Conservation (phyloP, 2,329 filamentous ascomycete genomes). For the Hymenoscyphus linearis region DNA sequence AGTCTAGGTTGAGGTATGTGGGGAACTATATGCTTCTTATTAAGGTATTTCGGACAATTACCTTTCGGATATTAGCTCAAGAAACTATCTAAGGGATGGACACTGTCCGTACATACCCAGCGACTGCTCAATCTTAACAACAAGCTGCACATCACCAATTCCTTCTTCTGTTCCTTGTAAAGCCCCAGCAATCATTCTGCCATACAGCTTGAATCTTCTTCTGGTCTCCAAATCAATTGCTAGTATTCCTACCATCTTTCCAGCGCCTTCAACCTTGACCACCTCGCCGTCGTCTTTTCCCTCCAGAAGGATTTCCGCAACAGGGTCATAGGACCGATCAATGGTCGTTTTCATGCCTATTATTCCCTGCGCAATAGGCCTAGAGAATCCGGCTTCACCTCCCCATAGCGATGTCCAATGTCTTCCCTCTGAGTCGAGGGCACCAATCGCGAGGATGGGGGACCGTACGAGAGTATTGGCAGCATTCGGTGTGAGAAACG, state of each 20-base stretch:
- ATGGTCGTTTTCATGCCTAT: constrained; percentile 60
- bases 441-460: constrained; percentile 68
- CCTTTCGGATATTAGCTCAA: constrained; percentile 36
- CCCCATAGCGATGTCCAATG: constrained; percentile 79
- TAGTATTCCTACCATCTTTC: constrained; percentile 55
- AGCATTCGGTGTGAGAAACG: constrained; percentile 57
- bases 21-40: constrained; percentile 60
- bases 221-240: constrained; percentile 60
- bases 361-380: constrained; percentile 54
- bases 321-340: constrained; percentile 61
- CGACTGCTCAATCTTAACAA: constrained; percentile 64
- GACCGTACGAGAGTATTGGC: constrained; percentile 54
- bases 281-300: constrained; percentile 41
- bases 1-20: constrained; percentile 49
- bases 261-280: constrained; percentile 31
- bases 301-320: constrained; percentile 57
- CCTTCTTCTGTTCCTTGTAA: constrained; percentile 36
- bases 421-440: constrained; percentile 56
- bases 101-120: constrained; percentile 46
- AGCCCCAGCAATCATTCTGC: constrained; percentile 61
- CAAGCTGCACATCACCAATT: constrained; percentile 43
- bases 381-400: constrained; percentile 64
- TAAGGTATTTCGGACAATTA: constrained; percentile 86
- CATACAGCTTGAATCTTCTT: constrained; percentile 69
- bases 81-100: background rate